Percentiles rank a stretch among this genome's conserved stretches.
Conservation (phyloP, 1,139 yeast genomes). For the Magnusiomyces magnusii region DNA sequence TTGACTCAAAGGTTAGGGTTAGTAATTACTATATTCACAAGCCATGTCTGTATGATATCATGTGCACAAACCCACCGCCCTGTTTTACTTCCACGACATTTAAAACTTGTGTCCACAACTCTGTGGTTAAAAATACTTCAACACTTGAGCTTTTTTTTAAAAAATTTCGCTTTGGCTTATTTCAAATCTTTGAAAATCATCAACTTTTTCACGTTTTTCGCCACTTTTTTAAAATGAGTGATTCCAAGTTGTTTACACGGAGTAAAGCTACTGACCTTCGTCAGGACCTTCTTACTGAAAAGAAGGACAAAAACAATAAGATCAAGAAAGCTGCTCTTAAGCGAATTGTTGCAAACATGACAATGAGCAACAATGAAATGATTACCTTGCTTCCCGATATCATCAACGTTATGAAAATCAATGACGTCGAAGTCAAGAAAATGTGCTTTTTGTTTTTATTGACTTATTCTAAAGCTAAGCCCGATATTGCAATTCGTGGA, state of each 20-base stretch:
- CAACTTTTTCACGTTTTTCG: background rate
- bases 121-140: too few species aligned
- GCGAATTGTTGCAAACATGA: constrained; percentile 74
- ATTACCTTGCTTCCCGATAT: constrained; percentile 60
- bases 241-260: constrained; percentile 29
- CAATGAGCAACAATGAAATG: constrained; percentile 77
- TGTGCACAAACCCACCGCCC: too few species aligned
- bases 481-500: constrained; percentile 48
- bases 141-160: too few species aligned
- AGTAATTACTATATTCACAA: too few species aligned
- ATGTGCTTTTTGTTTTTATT: constrained; percentile 48
- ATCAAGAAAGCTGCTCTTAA: constrained; percentile 56
- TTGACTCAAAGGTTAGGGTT: too few species aligned
- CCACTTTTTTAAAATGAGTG: constrained; percentile 21
- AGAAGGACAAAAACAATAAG: constrained; percentile 41
- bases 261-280: constrained; percentile 47
- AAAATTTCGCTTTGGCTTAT: background rate
- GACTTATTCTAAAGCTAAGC: constrained; percentile 53
- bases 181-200: background rate
- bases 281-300: constrained; percentile 49
- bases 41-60: too few species aligned
- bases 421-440: constrained; percentile 67
- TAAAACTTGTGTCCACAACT: too few species aligned
- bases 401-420: constrained; percentile 48
- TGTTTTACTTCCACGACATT: too few species aligned